Evolutionary conservation across 116 monocot genomes (phyloP).

Genomic region (Trichopus zeylanicus): DNA sequence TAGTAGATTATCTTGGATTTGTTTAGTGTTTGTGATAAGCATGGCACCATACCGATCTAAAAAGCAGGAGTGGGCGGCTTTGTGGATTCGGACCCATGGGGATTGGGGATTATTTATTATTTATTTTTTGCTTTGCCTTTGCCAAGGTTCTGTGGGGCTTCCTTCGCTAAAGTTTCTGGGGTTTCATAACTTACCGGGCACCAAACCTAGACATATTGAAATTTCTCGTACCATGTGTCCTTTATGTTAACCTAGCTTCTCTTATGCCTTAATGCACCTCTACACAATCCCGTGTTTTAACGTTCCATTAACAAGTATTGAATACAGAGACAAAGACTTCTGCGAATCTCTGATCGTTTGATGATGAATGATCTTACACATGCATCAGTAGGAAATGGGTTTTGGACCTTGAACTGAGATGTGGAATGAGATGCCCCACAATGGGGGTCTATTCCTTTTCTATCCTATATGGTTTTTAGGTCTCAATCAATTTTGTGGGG

Average conservation of each 20-base stretch:
- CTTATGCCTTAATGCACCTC: background rate
- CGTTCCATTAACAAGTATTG: too few species aligned
- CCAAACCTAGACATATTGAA: too few species aligned
- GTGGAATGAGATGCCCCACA: background rate
- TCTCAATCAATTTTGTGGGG: background rate
- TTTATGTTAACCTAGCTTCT: background rate
- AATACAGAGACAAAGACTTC: too few species aligned
- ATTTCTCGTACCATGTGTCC: too few species aligned
- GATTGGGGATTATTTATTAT: background rate
- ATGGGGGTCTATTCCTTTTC: too few species aligned
- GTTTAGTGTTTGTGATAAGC: background rate
- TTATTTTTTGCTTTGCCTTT: too few species aligned
- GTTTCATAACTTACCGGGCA: background rate
- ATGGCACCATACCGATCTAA: too few species aligned
- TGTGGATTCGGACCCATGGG: background rate
- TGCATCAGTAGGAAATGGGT: too few species aligned
- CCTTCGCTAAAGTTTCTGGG: background rate
- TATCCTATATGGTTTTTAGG: background rate
- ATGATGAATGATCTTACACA: background rate
- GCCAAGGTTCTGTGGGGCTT: too few species aligned
- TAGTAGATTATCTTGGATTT: background rate
- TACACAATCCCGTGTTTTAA: background rate
- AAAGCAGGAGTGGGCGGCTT: background rate
- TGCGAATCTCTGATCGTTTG: too few species aligned
- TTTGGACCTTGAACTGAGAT: too few species aligned